Base-by-base conservation (phyloP, 1,284 basidiomycete species). In the Ceratobasidium sp. region DNA sequence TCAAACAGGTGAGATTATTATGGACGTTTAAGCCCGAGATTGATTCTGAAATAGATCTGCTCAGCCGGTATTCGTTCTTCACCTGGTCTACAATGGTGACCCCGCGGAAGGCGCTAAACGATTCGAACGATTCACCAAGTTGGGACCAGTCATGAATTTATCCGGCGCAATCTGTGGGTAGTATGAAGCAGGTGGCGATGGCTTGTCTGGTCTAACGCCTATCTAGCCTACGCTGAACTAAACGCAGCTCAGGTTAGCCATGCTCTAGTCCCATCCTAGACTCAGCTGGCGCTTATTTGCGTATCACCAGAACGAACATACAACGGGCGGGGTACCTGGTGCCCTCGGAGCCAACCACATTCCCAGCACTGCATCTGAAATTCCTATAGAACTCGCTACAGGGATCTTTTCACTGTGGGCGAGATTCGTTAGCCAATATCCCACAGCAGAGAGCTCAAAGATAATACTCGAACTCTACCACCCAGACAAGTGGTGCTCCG, bases 91-190 rank as follows among this genome's bases (percentile, higher is more conserved):
- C 41, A 74, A 76, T 22, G 54, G 62, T 0, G 41, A 57, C 11
- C n/a, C 54, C 1, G 65, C 67, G 5, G 73, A 74, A 22, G 75
- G 75, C 0, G 75, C 65, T 22, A 22, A 50, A 17, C 24, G 31
- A 4, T 75, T 31, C 27, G 53, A 74, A 5, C 72, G 65, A 7
- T 71, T 76, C 33, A 29, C 54, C 22, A 48, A 74, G 5, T 56
- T 74, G 1, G 56, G 66, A 36, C 66, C 66, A 8, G 36, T 69
- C 41, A 47, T 36, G n/a, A 19, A 59, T n/a, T 44, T 27, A 1
- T 57, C 66, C 24, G 66, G 27, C 0, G 14, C 66, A 2, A 29
- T 69, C 15, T 41, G 54, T 69, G 53, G 47, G 66, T 33, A n/a
- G n/a, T n/a, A n/a, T n/a, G n/a, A n/a, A n/a, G n/a, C n/a, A n/a